Conservation (phyloP, 177 flowering plant genomes). For the Vitis hybrid region DNA sequence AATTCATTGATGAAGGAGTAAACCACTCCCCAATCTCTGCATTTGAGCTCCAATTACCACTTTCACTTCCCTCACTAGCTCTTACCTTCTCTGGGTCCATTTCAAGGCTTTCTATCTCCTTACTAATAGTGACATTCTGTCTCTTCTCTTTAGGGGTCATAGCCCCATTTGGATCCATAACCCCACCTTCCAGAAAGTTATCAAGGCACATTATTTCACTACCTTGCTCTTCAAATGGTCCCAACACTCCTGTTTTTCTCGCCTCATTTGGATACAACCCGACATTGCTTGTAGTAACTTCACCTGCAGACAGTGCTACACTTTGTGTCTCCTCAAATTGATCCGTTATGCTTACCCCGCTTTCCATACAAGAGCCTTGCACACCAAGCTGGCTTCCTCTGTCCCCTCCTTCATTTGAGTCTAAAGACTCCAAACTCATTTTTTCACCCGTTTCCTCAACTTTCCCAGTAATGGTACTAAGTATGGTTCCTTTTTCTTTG, state of each 20-base stretch:
- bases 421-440: neutral
- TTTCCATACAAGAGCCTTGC: neutral
- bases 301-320: neutral
- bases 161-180: slow-evolving; percentile 10
- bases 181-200: slow-evolving; percentile 9
- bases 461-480: neutral
- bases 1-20: slow-evolving; percentile 9
- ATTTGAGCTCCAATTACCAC: slow-evolving; percentile 4
- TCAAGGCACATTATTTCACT: slow-evolving; percentile 19
- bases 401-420: too few relatives aligned
- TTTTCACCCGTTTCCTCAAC: neutral
- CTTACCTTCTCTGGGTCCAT: neutral
- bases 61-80: slow-evolving; percentile 7
- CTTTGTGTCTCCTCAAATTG: slow-evolving; percentile 2
- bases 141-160: slow-evolving; percentile 5
- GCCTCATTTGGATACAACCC: slow-evolving; percentile 1
- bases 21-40: slow-evolving; percentile 3
- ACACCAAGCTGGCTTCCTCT: too few relatives aligned
- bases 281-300: neutral
- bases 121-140: slow-evolving; percentile 2
- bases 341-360: neutral
- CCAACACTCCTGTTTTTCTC: slow-evolving; percentile 15
- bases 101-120: neutral
- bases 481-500: neutral
- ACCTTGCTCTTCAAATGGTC: slow-evolving; percentile 31